Evolutionary conservation across 2,329 filamentous ascomycete species (phyloP).

Genomic region (Akanthomyces muscarius): DNA sequence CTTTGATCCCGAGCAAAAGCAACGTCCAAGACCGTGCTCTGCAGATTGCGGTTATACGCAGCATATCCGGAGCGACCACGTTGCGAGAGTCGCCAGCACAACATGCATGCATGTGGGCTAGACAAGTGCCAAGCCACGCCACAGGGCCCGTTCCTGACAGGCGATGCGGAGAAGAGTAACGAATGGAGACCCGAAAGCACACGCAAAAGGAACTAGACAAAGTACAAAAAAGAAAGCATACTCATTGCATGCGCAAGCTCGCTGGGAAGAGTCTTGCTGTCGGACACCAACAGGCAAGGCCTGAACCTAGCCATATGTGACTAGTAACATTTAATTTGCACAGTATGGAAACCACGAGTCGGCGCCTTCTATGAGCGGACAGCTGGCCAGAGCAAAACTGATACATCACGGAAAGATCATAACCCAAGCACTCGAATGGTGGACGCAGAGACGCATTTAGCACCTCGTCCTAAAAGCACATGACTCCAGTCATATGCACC

Average conservation of each 20-base stretch:
- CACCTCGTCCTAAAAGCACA: neutral
- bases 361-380: neutral
- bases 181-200: neutral
- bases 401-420: neutral
- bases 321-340: neutral
- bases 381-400: neutral
- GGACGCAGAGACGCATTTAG: neutral
- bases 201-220: neutral
- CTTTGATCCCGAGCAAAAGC: neutral
- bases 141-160: neutral
- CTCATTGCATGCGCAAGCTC: neutral
- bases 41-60: neutral
- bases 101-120: constrained; percentile 3
- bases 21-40: neutral
- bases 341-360: neutral
- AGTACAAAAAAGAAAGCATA: neutral
- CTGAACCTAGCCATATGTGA: neutral
- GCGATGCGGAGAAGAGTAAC: neutral
- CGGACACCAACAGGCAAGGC: neutral
- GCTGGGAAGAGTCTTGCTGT: neutral
- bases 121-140: neutral
- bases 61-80: neutral
- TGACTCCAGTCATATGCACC: constrained; percentile 1
- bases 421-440: neutral
- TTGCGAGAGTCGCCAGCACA: neutral